A percentile compares a stretch with the other conserved stretches of the same genome.
Conservation (phyloP, 345 rosid genomes). For the Garcia nutans region DNA sequence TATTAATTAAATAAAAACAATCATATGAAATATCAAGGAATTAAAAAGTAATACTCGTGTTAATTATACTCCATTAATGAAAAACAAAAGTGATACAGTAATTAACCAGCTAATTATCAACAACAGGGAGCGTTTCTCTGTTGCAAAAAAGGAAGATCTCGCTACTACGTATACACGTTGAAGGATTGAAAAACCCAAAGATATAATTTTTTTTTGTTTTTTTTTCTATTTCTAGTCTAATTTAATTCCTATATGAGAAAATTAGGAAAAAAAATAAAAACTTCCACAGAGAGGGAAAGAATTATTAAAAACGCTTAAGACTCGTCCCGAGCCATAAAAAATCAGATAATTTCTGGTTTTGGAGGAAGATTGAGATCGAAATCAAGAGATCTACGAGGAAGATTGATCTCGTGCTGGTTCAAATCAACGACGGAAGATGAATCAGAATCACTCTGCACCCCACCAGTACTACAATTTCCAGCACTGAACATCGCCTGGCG, state of each 20-base stretch:
- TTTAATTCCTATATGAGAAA: background rate
- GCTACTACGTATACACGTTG: constrained; percentile 29
- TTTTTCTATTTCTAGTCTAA: constrained; percentile 9
- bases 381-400: constrained; percentile 30
- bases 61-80: background rate
- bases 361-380: constrained; percentile 76
- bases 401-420: constrained; percentile 32
- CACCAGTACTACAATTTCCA: constrained; percentile 16
- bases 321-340: constrained; percentile 2
- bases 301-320: constrained; percentile 1
- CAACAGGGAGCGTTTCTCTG: constrained; percentile 31
- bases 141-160: constrained; percentile 34
- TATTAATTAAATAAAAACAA: background rate
- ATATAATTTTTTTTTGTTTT: constrained; percentile 1
- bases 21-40: too few species aligned
- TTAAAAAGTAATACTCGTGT: background rate
- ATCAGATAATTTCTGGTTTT: constrained; percentile 43
- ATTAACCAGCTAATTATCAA: constrained; percentile 14
- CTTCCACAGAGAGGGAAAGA: background rate
- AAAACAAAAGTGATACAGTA: constrained; percentile 3
- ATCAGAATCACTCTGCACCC: constrained; percentile 56
- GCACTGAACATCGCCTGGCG: constrained; percentile 13
- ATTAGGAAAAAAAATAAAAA: constrained; percentile 6
- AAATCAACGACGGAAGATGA: constrained; percentile 53
- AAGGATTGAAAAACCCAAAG: constrained; percentile 16